A percentile compares a stretch with the other conserved stretches of the same genome.
phyloP scores from a whole-genome alignment of 345 rosid species.

The Litchi chinensis region DNA sequence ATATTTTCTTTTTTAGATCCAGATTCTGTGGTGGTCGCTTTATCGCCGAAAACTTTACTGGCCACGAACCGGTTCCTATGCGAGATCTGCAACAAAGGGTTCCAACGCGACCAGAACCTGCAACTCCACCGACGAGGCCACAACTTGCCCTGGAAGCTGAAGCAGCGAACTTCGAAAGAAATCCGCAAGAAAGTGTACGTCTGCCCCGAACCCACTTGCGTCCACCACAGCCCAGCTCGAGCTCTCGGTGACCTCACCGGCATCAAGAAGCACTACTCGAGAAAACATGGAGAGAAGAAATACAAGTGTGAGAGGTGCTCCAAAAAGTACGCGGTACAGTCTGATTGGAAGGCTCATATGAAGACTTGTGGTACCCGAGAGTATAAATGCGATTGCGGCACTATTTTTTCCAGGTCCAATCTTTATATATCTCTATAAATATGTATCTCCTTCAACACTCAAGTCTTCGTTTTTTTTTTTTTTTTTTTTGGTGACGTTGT shows the following conservation, averaged over 20 bases:
- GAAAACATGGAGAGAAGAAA: slow-evolving; percentile 83
- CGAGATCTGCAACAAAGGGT: slow-evolving; percentile 83
- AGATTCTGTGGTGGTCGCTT: slow-evolving; percentile 69
- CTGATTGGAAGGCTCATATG: slow-evolving; percentile 89
- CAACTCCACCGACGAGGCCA: slow-evolving; percentile 85
- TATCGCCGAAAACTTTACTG: slow-evolving; percentile 60
- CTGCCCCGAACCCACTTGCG: slow-evolving; percentile 72
- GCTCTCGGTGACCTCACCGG: slow-evolving; percentile 91
- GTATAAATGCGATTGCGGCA: slow-evolving; percentile 80
- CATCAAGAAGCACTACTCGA: slow-evolving; percentile 73
- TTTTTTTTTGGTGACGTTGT: neutral
- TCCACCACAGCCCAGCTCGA: slow-evolving; percentile 66
- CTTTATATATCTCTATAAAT: neutral
- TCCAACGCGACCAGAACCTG: slow-evolving; percentile 79
- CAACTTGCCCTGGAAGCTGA: slow-evolving; percentile 80
- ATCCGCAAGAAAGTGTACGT: slow-evolving; percentile 68
- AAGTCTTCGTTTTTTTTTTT: no score
- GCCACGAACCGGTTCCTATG: slow-evolving; percentile 75
- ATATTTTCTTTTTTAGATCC: slow-evolving; percentile 50
- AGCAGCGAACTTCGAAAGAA: slow-evolving; percentile 55
- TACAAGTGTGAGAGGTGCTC: slow-evolving; percentile 85
- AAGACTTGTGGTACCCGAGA: slow-evolving; percentile 77
- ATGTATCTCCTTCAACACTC: neutral
- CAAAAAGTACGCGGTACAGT: slow-evolving; percentile 78
- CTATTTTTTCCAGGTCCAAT: slow-evolving; percentile 66